These are phyloP conservation scores for Claviceps purpurea DNA, from an alignment of 2,329 filamentous ascomycete species.

Conservation along the genomic window DNA sequence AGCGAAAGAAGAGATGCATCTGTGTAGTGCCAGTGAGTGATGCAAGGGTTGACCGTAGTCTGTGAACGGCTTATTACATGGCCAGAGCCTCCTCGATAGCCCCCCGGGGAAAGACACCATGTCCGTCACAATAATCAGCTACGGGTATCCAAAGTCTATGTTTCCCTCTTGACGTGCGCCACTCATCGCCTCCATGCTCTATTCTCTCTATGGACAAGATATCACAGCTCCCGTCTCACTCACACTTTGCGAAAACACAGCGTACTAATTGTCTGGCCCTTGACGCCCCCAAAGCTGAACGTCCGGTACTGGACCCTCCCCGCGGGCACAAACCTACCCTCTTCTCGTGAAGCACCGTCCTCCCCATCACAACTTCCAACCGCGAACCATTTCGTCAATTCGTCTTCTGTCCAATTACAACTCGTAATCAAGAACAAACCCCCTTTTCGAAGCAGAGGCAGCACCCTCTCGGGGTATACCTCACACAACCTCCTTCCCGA, in stretches of 20 bases:
- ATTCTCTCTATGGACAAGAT: too few relatives aligned
- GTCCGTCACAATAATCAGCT: too few relatives aligned
- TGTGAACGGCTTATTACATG: too few relatives aligned
- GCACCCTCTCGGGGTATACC: constrained; percentile 57
- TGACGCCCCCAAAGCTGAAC: constrained; percentile 79
- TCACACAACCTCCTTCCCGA: constrained; percentile 53
- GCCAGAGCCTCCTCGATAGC: too few relatives aligned
- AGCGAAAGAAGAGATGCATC: background rate
- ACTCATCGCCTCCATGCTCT: too few relatives aligned
- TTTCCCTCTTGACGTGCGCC: too few relatives aligned
- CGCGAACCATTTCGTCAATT: constrained; percentile 70
- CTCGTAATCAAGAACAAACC: constrained; percentile 79
- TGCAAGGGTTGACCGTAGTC: too few relatives aligned
- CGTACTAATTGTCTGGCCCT: constrained; percentile 80
- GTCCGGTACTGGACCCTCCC: constrained; percentile 66
- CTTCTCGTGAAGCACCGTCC: background rate
- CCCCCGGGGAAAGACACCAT: too few relatives aligned
- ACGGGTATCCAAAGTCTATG: too few relatives aligned
- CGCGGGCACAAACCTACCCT: constrained; percentile 42
- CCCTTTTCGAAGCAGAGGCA: constrained; percentile 52
- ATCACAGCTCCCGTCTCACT: background rate
- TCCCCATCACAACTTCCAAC: background rate
- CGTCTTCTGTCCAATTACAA: constrained; percentile 94
- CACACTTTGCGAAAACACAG: constrained; percentile 56
- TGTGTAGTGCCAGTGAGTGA: background rate